These are phyloP conservation scores for Pythium scleroteichum DNA, from an alignment of 352 stramenopile genomes.

Conservation along the genomic window DNA sequence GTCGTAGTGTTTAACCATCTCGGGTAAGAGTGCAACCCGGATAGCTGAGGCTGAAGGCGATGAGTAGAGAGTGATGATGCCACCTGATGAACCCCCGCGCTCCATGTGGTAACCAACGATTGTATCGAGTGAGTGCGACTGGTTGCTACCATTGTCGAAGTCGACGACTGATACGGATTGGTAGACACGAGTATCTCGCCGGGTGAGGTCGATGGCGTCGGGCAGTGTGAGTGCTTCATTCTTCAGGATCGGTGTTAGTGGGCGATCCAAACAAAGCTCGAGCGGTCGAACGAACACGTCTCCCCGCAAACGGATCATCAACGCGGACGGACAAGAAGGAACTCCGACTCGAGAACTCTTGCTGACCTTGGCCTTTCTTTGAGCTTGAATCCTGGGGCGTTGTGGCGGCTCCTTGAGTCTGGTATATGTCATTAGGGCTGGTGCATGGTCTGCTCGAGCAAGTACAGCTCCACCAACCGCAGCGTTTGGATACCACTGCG, in stretches of 20 bases:
- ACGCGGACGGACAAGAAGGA: constrained; percentile 10
- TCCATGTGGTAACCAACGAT: not conserved
- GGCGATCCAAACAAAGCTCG: constrained; percentile 15
- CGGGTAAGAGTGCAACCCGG: not conserved
- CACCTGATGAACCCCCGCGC: not conserved
- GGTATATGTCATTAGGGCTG: constrained; percentile 20
- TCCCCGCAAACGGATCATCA: constrained; percentile 9
- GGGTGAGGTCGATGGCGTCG: constrained; percentile 1
- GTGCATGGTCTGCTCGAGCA: constrained; percentile 3
- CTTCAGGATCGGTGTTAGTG: constrained; percentile 15
- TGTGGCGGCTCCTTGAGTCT: not conserved
- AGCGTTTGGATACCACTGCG: constrained; percentile 38
- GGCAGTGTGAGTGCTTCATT: not conserved
- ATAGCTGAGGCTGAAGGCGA: not conserved
- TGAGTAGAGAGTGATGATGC: constrained; percentile 5
- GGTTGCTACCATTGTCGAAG: not conserved
- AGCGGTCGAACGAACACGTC: constrained; percentile 10
- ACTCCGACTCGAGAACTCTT: not conserved
- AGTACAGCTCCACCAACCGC: constrained; percentile 44
- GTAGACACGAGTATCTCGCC: constrained; percentile 7
- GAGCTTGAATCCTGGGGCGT: not conserved
- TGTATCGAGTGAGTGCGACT: not conserved
- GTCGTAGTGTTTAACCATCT: not conserved
- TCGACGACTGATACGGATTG: constrained; percentile 10
- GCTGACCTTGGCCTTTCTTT: constrained; percentile 10